Evolutionary conservation across 805 yeast genomes (phyloP), one percentile per base, ranked within the genome.

Genomic region (Phaffomyces opuntiae): DNA sequence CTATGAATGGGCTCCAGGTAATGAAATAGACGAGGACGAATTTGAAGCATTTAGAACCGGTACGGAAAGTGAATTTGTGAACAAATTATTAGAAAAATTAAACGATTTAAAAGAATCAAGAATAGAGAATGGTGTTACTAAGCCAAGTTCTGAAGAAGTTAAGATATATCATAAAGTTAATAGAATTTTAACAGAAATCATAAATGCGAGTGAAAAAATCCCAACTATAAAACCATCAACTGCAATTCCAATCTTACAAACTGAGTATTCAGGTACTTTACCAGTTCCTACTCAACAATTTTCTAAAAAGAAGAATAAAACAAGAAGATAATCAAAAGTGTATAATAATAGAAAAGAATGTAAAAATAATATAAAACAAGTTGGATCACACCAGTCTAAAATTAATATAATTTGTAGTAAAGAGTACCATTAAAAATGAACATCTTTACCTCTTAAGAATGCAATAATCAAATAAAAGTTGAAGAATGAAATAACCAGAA

Each of bases 221-320:
- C 62, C 56, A 50, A 65, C 54, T 24, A 40, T 67, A 11, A 63
- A 63, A 25, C 57, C 51, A 19, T 61, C 66, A 38, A 63, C 67
- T 36, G 64, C 64, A 24, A 61, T 90, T 40, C 95, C 96, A 1
- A 81, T 85, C 0, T 71, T 85, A 46, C 80, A 80, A 59, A 76
- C 81, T 24, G 87, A 82, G 52, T 89, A 87, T 57, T 67, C 76
- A 34, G 97, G 97, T 40, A 74, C 83, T 1, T 71, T 90, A 57
- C 96, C 96, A 1, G 84, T 86, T 2, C 66, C 73, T 5, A 61
- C 72, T 4, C 62, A 59, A 31, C 45, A 46, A n/a, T 27, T 36
- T 26, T 38, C 43, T 33, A 37, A 50, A 21, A 53, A 51, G 42
- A 58, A 56, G 39, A 46, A 53, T 19, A 58, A 58, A 40, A 26